Evolutionary conservation across 2,329 filamentous ascomycete genomes (phyloP).

Genomic region (Fusarium aywerte): DNA sequence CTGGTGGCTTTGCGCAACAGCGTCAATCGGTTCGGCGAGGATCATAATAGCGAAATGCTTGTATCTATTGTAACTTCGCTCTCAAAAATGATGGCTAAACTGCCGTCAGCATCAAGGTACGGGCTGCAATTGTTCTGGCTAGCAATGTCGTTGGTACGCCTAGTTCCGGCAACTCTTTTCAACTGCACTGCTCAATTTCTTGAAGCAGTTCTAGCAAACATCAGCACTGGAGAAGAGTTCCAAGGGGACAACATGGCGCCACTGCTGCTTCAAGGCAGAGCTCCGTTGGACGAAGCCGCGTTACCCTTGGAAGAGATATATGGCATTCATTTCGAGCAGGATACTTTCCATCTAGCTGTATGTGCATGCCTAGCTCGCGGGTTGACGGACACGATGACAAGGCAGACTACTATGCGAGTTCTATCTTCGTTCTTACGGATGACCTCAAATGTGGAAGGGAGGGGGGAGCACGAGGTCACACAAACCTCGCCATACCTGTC

Average conservation of each 20-base stretch:
- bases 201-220: slow-evolving; percentile 72
- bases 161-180: slow-evolving; percentile 71
- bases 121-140: slow-evolving; percentile 77
- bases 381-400: slow-evolving; percentile 70
- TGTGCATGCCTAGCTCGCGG: slow-evolving; percentile 73
- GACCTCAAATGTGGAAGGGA: slow-evolving; percentile 40
- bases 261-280: slow-evolving; percentile 69
- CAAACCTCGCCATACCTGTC: slow-evolving; percentile 67
- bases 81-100: slow-evolving; percentile 77
- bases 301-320: slow-evolving; percentile 71
- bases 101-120: slow-evolving; percentile 73
- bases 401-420: slow-evolving; percentile 67
- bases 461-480: slow-evolving; percentile 28
- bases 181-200: slow-evolving; percentile 74
- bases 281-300: slow-evolving; percentile 70
- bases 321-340: slow-evolving; percentile 70
- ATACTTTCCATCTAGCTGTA: slow-evolving; percentile 75
- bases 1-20: slow-evolving; percentile 74
- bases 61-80: slow-evolving; percentile 73
- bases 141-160: slow-evolving; percentile 71
- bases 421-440: slow-evolving; percentile 68
- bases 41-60: slow-evolving; percentile 73
- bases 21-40: slow-evolving; percentile 71
- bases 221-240: slow-evolving; percentile 69
- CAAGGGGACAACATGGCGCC: slow-evolving; percentile 68